Evolutionary conservation across 164 flowering plant genomes (phyloP), one percentile per base, ranked within the genome.

Genomic region (Stephania japonica): DNA sequence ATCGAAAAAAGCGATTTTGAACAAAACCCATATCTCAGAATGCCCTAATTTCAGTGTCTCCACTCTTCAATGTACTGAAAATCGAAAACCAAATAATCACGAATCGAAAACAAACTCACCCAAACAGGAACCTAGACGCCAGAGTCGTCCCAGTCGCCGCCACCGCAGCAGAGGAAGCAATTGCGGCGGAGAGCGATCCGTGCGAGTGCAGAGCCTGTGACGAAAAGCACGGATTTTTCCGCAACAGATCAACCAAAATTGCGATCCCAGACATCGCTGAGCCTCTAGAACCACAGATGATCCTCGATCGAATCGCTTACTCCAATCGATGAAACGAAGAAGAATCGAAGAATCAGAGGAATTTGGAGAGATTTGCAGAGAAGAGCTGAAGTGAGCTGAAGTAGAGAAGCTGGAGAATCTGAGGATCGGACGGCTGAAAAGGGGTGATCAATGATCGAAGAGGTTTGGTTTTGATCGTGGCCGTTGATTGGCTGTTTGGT

Each of bases 131-230:
- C 76, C 89, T 84, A 61, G 83, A 80, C 27, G 84, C 81, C 38
- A 87, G 79, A 42, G 88, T 83, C 68, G 74, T 71, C 13, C 78
- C 78, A 1, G 83, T 75, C 13, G 84, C 88, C 67, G 89, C 91
- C 67, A 88, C 91, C 43, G 90, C 89, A 8, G 88, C 82, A 11
- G 90, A 77, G 42, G 87, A 78, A 47, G 88, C 91, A 11, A 83
- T 78, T 16, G 81, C 72, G 3, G 88, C 85, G 8, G 94, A 82
- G 72, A 86, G 83, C 8, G 80, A 69, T 0, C 85, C 81, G 69
- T 74, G 72, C 1, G 95, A 90, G 75, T 86, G 87, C 23, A 87
- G 32, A 69, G 76, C 23, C 41, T 79, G 84, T 38, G 83, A 26
- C 1, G 81, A 70, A n/a, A 85, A 79, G 71, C 66, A 78, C 13